These are phyloP conservation scores for Boletus insuetus DNA, from an alignment of 768 basidiomycete species.

Conservation along the genomic window DNA sequence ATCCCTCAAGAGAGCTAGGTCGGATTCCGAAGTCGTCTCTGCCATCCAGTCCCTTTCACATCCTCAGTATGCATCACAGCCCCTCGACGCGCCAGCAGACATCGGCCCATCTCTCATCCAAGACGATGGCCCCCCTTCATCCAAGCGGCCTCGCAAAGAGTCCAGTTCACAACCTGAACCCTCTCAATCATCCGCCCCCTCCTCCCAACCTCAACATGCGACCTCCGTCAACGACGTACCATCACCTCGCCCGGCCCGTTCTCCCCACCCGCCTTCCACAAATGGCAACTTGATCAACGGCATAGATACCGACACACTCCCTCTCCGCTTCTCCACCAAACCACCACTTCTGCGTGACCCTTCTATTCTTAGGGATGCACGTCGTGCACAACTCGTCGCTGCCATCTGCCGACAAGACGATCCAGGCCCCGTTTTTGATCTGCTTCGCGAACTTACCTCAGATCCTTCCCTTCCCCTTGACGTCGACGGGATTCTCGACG, in stretches of 20 bases:
- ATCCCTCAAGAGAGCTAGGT: conserved; percentile 59
- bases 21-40: conserved; percentile 56
- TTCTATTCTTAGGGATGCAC: conserved; percentile 46
- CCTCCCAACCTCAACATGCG: conserved; percentile 24
- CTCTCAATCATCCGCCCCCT: conserved; percentile 15
- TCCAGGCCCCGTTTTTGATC: conserved; percentile 55
- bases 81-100: conserved; percentile 39
- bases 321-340: conserved; percentile 67
- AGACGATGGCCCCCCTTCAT: conserved; percentile 64
- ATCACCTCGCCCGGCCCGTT: conserved; percentile 41
- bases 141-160: conserved; percentile 71
- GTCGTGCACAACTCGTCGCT: conserved; percentile 61
- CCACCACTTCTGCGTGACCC: conserved; percentile 57
- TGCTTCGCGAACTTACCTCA: conserved; percentile 62
- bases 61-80: conserved; percentile 20
- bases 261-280: conserved; percentile 42
- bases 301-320: conserved; percentile 43
- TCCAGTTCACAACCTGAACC: conserved; percentile 36
- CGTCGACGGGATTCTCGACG: conserved; percentile 85
- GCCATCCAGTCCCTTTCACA: conserved; percentile 14
- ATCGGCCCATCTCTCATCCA: conserved; percentile 45
- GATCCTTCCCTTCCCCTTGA: conserved; percentile 43
- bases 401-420: conserved; percentile 72
- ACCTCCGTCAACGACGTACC: conserved; percentile 34
- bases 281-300: conserved; percentile 46